Conservation (phyloP, 805 yeast genomes). For the Metschnikowia colocasiae region DNA sequence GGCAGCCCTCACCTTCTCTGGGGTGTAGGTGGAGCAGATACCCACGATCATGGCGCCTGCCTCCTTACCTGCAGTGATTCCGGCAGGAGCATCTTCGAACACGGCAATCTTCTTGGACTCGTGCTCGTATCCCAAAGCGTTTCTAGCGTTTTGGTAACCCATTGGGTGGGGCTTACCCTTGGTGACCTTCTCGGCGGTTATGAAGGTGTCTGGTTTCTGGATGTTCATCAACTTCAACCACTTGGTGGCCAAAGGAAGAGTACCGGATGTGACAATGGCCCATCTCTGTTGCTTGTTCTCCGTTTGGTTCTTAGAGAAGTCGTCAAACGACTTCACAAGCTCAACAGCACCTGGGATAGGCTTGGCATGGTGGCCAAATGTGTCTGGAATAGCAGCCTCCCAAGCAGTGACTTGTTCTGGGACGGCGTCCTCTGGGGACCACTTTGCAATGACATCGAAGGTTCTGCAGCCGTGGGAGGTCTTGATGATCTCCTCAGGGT, state of each 20-base stretch:
- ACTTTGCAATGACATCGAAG: constrained; percentile 67
- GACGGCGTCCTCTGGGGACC: constrained; percentile 72
- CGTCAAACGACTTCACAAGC: constrained; percentile 52
- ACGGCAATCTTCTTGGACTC: constrained; percentile 49
- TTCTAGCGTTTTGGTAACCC: constrained; percentile 66
- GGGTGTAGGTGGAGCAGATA: constrained; percentile 73
- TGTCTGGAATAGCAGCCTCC: constrained; percentile 67
- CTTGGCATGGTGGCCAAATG: constrained; percentile 67
- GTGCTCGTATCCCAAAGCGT: constrained; percentile 39
- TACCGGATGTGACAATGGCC: constrained; percentile 88
- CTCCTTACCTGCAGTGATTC: constrained; percentile 75
- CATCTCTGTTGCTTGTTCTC: constrained; percentile 53
- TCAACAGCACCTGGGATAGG: constrained; percentile 75
- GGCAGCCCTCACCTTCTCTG: constrained; percentile 62
- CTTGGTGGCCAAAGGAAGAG: constrained; percentile 68
- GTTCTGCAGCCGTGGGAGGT: constrained; percentile 84
- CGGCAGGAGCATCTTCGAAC: constrained; percentile 89
- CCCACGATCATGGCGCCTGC: constrained; percentile 84
- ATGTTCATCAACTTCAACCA: constrained; percentile 68
- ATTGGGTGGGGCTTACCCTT: constrained; percentile 86
- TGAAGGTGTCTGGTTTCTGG: constrained; percentile 67
- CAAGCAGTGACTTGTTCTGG: constrained; percentile 60
- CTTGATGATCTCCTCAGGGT: constrained; percentile 66
- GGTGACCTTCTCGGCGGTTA: constrained; percentile 76
- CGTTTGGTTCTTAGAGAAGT: constrained; percentile 42